These are phyloP conservation scores for Austropuccinia psidii DNA, from an alignment of 1,284 basidiomycete species.

Conservation along the genomic window DNA sequence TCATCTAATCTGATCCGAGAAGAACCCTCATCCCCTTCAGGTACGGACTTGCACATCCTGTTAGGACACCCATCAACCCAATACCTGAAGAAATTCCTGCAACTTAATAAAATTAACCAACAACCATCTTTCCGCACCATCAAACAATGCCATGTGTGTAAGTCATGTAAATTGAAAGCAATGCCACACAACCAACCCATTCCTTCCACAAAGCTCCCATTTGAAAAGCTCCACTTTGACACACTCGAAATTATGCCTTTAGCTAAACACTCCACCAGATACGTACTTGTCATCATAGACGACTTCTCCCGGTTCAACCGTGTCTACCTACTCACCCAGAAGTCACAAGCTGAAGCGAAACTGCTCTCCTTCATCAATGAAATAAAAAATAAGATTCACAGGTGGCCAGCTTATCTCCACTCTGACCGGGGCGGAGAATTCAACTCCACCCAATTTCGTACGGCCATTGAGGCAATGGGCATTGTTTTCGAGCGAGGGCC, in stretches of 20 bases:
- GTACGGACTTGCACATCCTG: background rate
- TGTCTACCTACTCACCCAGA: background rate
- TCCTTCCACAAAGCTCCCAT: background rate
- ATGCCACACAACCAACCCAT: background rate
- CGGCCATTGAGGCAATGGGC: background rate
- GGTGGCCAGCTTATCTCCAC: background rate
- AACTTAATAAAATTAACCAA: background rate
- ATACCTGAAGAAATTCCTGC: background rate
- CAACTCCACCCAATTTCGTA: background rate
- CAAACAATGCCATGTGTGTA: background rate
- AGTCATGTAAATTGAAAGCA: background rate
- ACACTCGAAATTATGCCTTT: background rate
- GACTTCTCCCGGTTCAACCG: conserved; percentile 3
- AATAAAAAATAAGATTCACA: background rate
- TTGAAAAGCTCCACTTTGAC: background rate
- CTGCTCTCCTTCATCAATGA: background rate
- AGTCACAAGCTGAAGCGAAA: background rate
- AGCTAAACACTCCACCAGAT: background rate
- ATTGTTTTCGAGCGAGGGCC: background rate
- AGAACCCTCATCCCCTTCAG: too few relatives aligned
- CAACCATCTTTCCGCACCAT: too few relatives aligned
- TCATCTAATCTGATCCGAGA: too few relatives aligned
- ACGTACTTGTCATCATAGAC: background rate
- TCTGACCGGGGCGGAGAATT: background rate
- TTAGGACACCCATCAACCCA: background rate